Base-by-base conservation (phyloP, 352 stramenopile genomes). In the Blastocystis sp. region DNA sequence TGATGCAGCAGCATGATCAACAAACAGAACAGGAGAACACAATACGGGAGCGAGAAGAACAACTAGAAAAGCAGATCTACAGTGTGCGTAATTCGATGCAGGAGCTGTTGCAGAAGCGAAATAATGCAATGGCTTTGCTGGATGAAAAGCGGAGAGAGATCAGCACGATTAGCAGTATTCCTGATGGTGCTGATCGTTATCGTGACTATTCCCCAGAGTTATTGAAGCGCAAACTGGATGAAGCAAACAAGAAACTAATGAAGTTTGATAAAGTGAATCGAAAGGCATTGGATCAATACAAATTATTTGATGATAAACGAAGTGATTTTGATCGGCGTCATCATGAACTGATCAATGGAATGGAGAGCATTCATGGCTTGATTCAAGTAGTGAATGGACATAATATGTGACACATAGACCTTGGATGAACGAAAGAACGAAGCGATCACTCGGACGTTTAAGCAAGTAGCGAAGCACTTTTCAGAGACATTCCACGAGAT, bases 221-320 rank as follows among this genome's bases (percentile, higher is more conserved):
- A 1, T 93, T 99, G 45, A 97, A 98, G 90, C 96, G 95, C 76
- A 92, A 95, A 69, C 95, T 98, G 90, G 96, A 98, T 62, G 93
- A 93, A 30, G 94, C 95, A 90, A 98, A 97, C 79, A 96, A 98
- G 50, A 95, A 98, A 75, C 92, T 99, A 59, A 98, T 98, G 90
- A 96, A 97, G 81, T 99, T 98, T 91, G 96, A 92, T 79, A 96
- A 99, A 90, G 97, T 99, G 43, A 99, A 99, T 93, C 99, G 99
- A 90, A 99, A 99, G 92, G 98, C 98, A 0, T 94, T 99, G 64
- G 96, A 99, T 91, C 98, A 99, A 91, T 99, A 98, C 90, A 94
- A 99, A 50, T 98, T 95, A 90, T 99, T 99, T 65, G 16, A 89
- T 30, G 20, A 26, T 11, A 76, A 96, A 91, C 92, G 94, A 43